Percentiles rank a stretch among this genome's conserved stretches.
Evolutionary conservation across 2,329 filamentous ascomycete genomes (phyloP).

Genomic region (Penicillium thymicola): DNA sequence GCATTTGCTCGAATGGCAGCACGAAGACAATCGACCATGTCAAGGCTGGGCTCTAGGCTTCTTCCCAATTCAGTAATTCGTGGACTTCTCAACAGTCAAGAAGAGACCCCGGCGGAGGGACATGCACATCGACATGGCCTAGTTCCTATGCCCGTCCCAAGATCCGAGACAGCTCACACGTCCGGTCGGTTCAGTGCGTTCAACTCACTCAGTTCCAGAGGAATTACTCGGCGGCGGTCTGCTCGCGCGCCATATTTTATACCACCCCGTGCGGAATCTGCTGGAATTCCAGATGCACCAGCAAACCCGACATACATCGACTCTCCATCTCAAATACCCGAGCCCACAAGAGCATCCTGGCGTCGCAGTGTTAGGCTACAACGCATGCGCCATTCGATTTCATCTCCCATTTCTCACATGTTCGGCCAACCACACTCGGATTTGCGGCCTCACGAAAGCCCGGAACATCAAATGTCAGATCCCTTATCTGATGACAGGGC

Average conservation of each 20-base stretch:
- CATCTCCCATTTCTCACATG: slow-evolving; percentile 44
- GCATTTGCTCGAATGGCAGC: slow-evolving; percentile 36
- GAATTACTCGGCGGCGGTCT: slow-evolving; percentile 40
- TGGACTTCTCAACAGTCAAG: slow-evolving; percentile 44
- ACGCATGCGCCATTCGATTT: slow-evolving; percentile 45
- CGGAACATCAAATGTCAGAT: slow-evolving; percentile 31
- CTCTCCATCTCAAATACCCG: slow-evolving; percentile 25
- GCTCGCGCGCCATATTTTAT: slow-evolving; percentile 40
- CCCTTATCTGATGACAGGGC: slow-evolving; percentile 24
- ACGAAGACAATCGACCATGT: slow-evolving; percentile 48
- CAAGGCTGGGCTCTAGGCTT: slow-evolving; percentile 47
- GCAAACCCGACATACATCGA: slow-evolving; percentile 28
- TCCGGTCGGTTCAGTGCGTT: slow-evolving; percentile 42
- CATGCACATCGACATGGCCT: slow-evolving; percentile 44
- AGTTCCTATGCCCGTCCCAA: slow-evolving; percentile 37
- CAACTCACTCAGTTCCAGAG: slow-evolving; percentile 38
- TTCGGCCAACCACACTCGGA: slow-evolving; percentile 38
- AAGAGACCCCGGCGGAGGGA: slow-evolving; percentile 46
- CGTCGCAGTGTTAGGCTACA: slow-evolving; percentile 41
- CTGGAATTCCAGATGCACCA: slow-evolving; percentile 29
- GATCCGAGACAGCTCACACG: slow-evolving; percentile 34
- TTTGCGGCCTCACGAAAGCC: slow-evolving; percentile 24
- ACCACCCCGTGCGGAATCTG: slow-evolving; percentile 34
- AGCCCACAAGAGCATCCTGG: slow-evolving; percentile 36
- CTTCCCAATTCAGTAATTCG: slow-evolving; percentile 47